phyloP scores from a whole-genome alignment of 208 protist species.

The Leishmania arabica region DNA sequence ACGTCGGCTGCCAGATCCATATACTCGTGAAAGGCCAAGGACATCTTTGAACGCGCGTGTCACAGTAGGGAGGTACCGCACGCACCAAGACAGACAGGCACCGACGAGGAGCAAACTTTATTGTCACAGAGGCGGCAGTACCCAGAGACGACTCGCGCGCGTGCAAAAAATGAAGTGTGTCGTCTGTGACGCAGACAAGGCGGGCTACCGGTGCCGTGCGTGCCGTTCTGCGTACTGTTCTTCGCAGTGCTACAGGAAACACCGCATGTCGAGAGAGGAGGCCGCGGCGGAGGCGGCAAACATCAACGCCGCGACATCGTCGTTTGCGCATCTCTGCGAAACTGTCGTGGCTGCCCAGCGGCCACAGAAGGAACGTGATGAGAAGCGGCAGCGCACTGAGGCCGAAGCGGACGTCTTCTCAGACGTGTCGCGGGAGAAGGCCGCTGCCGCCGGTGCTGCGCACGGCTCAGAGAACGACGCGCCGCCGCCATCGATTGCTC shows the following conservation, averaged over 20 bases:
- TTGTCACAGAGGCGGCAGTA: neutral
- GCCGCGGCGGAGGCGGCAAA: conserved; percentile 1
- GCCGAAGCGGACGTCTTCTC: conserved; percentile 33
- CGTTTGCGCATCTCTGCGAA: conserved; percentile 18
- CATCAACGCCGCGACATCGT: neutral
- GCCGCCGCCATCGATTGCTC: neutral
- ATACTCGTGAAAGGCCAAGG: neutral
- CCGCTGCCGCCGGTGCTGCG: neutral
- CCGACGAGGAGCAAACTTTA: neutral
- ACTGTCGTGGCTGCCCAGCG: conserved; percentile 14
- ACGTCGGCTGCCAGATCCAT: neutral
- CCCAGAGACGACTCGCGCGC: neutral
- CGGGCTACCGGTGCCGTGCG: conserved; percentile 58
- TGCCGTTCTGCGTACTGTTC: conserved; percentile 72
- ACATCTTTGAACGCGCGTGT: neutral
- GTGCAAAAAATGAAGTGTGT: conserved; percentile 48
- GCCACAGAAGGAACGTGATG: conserved; percentile 4
- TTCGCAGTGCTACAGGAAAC: conserved; percentile 53
- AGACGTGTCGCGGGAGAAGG: conserved; percentile 24
- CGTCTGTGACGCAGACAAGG: conserved; percentile 40
- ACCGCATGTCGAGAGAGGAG: conserved; percentile 35
- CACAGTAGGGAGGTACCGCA: neutral
- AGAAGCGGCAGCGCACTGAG: conserved; percentile 25
- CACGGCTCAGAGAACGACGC: neutral
- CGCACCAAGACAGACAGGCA: neutral